These are phyloP conservation scores for Theileria orientalis DNA, from an alignment of 169 alveolate genomes.

Conservation along the genomic window DNA sequence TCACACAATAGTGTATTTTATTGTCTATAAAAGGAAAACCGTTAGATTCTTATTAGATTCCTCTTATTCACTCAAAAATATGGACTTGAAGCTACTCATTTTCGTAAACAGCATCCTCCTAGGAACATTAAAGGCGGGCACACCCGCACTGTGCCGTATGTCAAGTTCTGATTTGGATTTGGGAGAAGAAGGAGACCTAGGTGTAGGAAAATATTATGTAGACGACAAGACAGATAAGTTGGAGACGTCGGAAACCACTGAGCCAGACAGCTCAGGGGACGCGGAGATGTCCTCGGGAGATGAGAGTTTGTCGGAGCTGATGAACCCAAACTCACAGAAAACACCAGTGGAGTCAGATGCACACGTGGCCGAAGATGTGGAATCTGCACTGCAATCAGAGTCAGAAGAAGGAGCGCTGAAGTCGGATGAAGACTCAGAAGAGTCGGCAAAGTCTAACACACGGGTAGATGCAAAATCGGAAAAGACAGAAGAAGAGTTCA, in stretches of 20 bases:
- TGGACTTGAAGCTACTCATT: conserved; percentile 8
- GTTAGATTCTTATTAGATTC: conserved; percentile 15
- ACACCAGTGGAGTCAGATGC: not conserved
- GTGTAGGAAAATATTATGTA: not conserved
- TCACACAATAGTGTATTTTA: conserved; percentile 19
- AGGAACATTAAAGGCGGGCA: not conserved
- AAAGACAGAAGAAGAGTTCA: not conserved
- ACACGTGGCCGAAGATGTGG: not conserved
- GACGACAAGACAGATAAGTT: not conserved
- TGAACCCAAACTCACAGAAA: not conserved
- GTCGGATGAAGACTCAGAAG: not conserved
- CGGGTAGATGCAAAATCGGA: not conserved
- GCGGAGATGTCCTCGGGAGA: not conserved
- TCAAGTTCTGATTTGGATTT: not conserved
- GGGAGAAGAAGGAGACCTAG: not conserved
- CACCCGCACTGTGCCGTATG: conserved; percentile 7
- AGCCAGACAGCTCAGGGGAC: conserved; percentile 13
- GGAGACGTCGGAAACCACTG: not conserved
- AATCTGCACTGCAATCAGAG: not conserved
- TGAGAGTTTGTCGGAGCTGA: not conserved
- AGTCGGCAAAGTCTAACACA: not conserved
- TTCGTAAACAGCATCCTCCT: not conserved
- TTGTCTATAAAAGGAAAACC: conserved; percentile 7
- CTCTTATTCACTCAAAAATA: not conserved
- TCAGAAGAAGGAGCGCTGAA: not conserved